Percentiles rank a stretch among this genome's conserved stretches.
Evolutionary conservation across 1,284 basidiomycete species (phyloP).

Genomic region (Pterulicium gracile): DNA sequence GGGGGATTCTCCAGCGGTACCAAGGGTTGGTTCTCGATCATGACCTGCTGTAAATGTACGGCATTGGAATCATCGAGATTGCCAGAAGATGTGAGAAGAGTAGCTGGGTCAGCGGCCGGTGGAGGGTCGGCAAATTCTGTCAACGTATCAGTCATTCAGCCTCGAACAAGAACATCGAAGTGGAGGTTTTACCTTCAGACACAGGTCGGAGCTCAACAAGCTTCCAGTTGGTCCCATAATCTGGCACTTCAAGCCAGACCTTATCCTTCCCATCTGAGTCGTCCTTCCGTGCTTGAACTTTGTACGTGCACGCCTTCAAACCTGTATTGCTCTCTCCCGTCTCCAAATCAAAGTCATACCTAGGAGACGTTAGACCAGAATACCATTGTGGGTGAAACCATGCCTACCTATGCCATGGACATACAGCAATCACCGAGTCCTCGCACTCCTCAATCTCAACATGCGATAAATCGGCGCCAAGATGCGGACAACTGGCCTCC

Average conservation of each 20-base stretch:
- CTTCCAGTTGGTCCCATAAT: constrained; percentile 48
- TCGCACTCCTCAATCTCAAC: constrained; percentile 70
- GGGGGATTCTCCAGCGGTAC: constrained; percentile 39
- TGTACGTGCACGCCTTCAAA: constrained; percentile 69
- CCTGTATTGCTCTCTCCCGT: constrained; percentile 73
- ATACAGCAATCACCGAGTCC: constrained; percentile 50
- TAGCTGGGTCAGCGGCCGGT: constrained; percentile 15
- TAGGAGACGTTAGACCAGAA: constrained; percentile 16
- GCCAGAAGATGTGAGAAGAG: constrained; percentile 4
- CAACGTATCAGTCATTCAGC: constrained; percentile 1
- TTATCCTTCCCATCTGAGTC: constrained; percentile 29
- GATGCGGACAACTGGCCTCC: constrained; percentile 79
- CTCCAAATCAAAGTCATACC: constrained; percentile 64
- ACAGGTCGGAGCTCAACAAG: constrained; percentile 71
- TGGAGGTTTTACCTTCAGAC: constrained; percentile 75
- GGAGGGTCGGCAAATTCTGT: constrained; percentile 67
- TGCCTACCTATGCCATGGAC: constrained; percentile 71
- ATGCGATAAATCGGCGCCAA: constrained; percentile 76
- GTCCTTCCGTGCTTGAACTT: constrained; percentile 41
- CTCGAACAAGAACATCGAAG: too few relatives aligned
- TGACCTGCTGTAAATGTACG: not conserved
- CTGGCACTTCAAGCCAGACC: constrained; percentile 60
- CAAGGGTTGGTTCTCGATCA: constrained; percentile 26
- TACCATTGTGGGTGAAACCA: constrained; percentile 12
- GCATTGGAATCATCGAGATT: too few relatives aligned